A percentile compares a stretch with the other conserved stretches of the same genome.
phyloP scores from a whole-genome alignment of 2,329 filamentous ascomycete species.

The Monosporascus sp. region DNA sequence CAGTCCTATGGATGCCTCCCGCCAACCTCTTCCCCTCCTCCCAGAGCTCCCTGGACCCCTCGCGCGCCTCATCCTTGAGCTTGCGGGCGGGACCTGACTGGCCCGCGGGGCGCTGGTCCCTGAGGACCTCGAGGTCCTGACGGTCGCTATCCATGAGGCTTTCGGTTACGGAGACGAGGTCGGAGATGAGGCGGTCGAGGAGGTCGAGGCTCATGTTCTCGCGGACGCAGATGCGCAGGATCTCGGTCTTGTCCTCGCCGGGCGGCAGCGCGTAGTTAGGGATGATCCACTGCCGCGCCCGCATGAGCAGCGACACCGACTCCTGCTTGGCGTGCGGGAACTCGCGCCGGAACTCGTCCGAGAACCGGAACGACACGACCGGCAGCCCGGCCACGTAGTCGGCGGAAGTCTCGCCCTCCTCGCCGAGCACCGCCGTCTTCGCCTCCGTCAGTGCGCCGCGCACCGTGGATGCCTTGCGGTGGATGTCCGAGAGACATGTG shows the following conservation, averaged over 20 bases:
- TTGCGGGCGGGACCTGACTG: constrained; percentile 5
- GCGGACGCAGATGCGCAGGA: constrained; percentile 61
- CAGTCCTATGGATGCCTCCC: constrained; percentile 26
- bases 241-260: constrained; percentile 56
- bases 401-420: constrained; percentile 45
- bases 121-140: constrained; percentile 45
- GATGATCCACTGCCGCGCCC: constrained; percentile 66
- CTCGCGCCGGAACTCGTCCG: constrained; percentile 54
- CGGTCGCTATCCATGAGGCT: constrained; percentile 49
- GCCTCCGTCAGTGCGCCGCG: constrained; percentile 25
- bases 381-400: constrained; percentile 61
- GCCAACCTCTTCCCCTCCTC: constrained; percentile 17
- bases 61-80: constrained; percentile 1
- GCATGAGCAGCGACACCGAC: constrained; percentile 55
- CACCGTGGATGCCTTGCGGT: constrained; percentile 46
- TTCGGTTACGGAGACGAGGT: constrained; percentile 58
- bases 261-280: constrained; percentile 66
- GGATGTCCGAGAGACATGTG: constrained; percentile 59
- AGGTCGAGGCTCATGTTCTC: constrained; percentile 66
- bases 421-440: constrained; percentile 34
- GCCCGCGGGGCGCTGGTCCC: constrained; percentile 20
- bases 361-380: constrained; percentile 62
- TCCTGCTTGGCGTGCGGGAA: constrained; percentile 62
- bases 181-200: constrained; percentile 56
- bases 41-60: constrained; percentile 1